Percentiles rank a stretch among this genome's conserved stretches.
phyloP scores from a whole-genome alignment of 148 eudicot species.

The Vaccinium vitisidaea region DNA sequence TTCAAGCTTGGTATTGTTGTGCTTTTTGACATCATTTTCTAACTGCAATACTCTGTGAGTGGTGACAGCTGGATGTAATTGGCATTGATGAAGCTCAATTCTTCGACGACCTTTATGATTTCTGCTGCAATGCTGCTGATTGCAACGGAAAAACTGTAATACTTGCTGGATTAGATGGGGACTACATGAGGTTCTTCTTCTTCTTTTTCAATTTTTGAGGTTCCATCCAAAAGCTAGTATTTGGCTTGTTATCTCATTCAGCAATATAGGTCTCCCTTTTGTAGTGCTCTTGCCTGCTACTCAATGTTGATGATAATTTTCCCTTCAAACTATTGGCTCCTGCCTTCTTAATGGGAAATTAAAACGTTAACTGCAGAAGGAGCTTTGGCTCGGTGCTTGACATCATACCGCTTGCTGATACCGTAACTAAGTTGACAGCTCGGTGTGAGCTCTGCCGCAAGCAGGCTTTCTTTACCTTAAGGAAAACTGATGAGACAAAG shows the following conservation, averaged over 20 bases:
- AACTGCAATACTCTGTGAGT: not conserved
- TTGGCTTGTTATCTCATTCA: not conserved
- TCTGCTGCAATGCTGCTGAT: slow-evolving; percentile 84
- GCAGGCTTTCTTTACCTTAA: slow-evolving; percentile 66
- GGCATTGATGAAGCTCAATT: slow-evolving; percentile 95
- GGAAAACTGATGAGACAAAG: slow-evolving; percentile 62
- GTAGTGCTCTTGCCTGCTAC: not conserved
- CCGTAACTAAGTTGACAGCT: slow-evolving; percentile 86
- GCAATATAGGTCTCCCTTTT: not conserved
- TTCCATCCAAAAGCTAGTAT: not conserved
- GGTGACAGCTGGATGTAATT: slow-evolving; percentile 73
- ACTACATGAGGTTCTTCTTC: slow-evolving; percentile 66
- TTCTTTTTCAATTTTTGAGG: not conserved
- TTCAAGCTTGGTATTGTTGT: not conserved
- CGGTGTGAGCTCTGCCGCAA: slow-evolving; percentile 82
- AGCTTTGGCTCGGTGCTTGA: slow-evolving; percentile 84
- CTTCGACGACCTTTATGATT: slow-evolving; percentile 77
- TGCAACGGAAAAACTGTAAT: slow-evolving; percentile 66
- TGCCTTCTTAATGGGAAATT: not conserved
- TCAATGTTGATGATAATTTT: not conserved
- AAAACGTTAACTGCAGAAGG: slow-evolving; percentile 43
- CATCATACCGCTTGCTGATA: slow-evolving; percentile 81
- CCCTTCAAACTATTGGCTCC: not conserved
- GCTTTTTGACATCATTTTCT: not conserved
- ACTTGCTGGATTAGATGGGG: slow-evolving; percentile 90